Evolutionary conservation across 345 rosid genomes (phyloP), one percentile per base, ranked within the genome.

Genomic region (Citrus inodora): DNA sequence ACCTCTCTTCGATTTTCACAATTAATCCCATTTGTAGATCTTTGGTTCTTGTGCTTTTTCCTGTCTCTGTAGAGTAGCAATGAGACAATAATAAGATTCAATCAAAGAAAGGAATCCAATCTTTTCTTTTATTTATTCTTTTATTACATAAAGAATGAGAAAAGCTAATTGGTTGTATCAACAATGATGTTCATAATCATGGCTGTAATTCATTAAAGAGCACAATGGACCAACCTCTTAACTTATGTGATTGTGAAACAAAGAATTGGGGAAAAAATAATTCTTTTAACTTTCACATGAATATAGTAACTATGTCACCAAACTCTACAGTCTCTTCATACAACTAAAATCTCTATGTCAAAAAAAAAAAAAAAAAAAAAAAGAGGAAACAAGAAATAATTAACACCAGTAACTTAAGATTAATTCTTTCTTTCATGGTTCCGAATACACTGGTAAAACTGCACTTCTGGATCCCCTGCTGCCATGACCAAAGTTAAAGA

Each of bases 401-500:
- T 73, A 66, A 33, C 59, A 58, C 40, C 69, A 67, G 5, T 1
- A 38, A 27, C 21, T 16, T 16, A 53, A 53, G 21, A 19, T 53
- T 16, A 16, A 61, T 14, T 17, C 9, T 61, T 28, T 66, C 38
- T 65, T 35, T 80, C 80, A 88, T 74, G 97, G 88, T 32, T 91
- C 91, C 76, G 86, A 85, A 82, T 86, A 82, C 67, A 92, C 82
- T 60, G 98, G 96, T 74, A 87, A 85, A 66, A 90, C 72, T 8
- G 96, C 83, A 85, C 84, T 94, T 86, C 88, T 89, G 62, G 92
- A 89, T 63, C 87, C 90, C 76, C 91, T 87, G 74, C 91, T 87
- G 74, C 91, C 88, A 35, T 90, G 88, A 7, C 95, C 91, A 80
- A 90, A 92, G 37, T 93, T 85, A 82, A 94, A 94, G 86, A 92